Conservation (phyloP, 2,329 filamentous ascomycete genomes). For the Xylaria arbuscula region DNA sequence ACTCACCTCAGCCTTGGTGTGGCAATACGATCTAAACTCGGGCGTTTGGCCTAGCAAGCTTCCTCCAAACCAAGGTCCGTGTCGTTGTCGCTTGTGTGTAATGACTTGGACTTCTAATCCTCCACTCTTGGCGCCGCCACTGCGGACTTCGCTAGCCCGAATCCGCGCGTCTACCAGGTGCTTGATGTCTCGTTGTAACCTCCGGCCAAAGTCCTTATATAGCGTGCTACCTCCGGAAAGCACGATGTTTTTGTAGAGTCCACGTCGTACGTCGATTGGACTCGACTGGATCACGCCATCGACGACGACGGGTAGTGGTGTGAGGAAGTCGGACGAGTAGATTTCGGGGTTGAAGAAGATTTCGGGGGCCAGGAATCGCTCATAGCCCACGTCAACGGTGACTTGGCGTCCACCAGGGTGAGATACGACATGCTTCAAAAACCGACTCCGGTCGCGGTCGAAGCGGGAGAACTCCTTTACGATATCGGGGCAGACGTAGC, state of each 20-base stretch:
- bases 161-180: slow-evolving; percentile 95
- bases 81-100: slow-evolving; percentile 94
- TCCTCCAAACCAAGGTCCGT: slow-evolving; percentile 98
- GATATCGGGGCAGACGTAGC: slow-evolving; percentile 98
- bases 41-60: slow-evolving; percentile 96
- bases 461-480: slow-evolving; percentile 98
- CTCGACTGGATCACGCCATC: slow-evolving; percentile 97
- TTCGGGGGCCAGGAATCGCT: slow-evolving; percentile 96
- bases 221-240: slow-evolving; percentile 95
- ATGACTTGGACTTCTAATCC: slow-evolving; percentile 97
- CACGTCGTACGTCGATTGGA: slow-evolving; percentile 95
- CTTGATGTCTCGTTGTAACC: slow-evolving; percentile 96
- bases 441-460: slow-evolving; percentile 90
- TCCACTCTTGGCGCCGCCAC: slow-evolving; percentile 91
- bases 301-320: slow-evolving; percentile 91
- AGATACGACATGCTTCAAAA: slow-evolving; percentile 88
- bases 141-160: slow-evolving; percentile 88
- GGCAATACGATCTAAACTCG: slow-evolving; percentile 98
- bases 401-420: slow-evolving; percentile 87
- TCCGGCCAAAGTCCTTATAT: slow-evolving; percentile 97
- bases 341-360: slow-evolving; percentile 99
- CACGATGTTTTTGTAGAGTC: slow-evolving; percentile 99
- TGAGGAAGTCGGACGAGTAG: slow-evolving; percentile 98
- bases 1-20: slow-evolving; percentile 82
- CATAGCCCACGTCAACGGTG: slow-evolving; percentile 93